Base-by-base conservation (phyloP, 352 stramenopile species). In the Saprolegnia diclina region DNA sequence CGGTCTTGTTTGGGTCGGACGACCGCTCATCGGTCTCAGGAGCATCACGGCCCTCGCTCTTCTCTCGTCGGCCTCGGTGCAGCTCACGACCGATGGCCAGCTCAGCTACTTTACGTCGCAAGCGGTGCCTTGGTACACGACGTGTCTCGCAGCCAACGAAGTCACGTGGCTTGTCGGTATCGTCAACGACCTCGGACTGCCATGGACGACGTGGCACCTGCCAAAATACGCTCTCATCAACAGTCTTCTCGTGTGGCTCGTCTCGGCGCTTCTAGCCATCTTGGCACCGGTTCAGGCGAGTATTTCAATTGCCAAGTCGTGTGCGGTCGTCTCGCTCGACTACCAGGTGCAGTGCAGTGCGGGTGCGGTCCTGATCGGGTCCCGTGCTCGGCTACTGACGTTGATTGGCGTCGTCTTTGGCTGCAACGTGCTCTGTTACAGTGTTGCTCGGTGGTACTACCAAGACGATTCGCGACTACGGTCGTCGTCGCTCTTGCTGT, bases 91-190 rank as follows among this genome's bases (percentile, higher is more conserved):
- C 42, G 32, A 66, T n/a, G 45, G 45, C 6, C 0, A 40, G 5
- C 5, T 54, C 4, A 66, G 24, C 11, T 24, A 21, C 35, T 66
- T 66, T 56, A 18, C 14, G 9, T n/a, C 21, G 3, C 19, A 7
- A 14, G 7, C 10, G 7, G 37, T 19, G 22, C 40, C 40, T n/a
- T 66, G 32, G 35, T 48, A 54, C 6, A 56, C 21, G 32, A 66
- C 40, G 18, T 44, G 32, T 4, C 21, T 66, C 7, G 59, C 59
- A 21, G 59, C 59, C 5, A 66, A 66, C 22, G 59, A 66, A 66
- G 59, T 66, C 37, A 66, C 59, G 40, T 66, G 59, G 59, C 32
- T 53, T 7, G 59, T 66, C 19, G 59, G 24, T 29, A 66, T 66
- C 26, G 32, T 66, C 2, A 66, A 66, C 32, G 59, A 66, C 7